A percentile compares a stretch with the other conserved stretches of the same genome.
These are phyloP conservation scores for Marvania coccoides DNA, from an alignment of 139 green algal genomes.

Conservation along the genomic window DNA sequence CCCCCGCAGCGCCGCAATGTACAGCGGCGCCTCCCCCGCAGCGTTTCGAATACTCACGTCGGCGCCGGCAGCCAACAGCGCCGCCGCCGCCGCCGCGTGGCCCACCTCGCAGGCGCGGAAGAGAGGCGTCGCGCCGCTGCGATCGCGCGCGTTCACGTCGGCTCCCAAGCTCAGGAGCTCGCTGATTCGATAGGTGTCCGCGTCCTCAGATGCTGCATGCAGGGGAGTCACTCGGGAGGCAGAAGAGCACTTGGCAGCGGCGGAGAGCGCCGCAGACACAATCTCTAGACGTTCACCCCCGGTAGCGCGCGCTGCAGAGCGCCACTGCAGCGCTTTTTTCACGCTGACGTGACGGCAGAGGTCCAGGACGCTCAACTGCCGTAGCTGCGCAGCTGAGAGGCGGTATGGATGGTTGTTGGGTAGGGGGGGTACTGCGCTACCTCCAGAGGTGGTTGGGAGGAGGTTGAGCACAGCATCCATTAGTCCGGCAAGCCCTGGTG, in stretches of 20 bases:
- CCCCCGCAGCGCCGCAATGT: slow-evolving; percentile 79
- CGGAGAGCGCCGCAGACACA: slow-evolving; percentile 27
- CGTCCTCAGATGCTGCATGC: slow-evolving; percentile 53
- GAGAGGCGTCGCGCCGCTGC: slow-evolving; percentile 52
- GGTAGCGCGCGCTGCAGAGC: too few species aligned
- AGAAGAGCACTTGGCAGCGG: slow-evolving; percentile 61
- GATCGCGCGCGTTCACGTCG: slow-evolving; percentile 39
- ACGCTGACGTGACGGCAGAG: slow-evolving; percentile 4
- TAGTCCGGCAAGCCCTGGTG: slow-evolving; percentile 15
- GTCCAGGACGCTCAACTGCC: slow-evolving; percentile 31
- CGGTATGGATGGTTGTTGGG: too few species aligned
- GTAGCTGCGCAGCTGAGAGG: too few species aligned
- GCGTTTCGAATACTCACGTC: slow-evolving; percentile 36
- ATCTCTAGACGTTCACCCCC: too few species aligned
- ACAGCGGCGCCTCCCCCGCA: slow-evolving; percentile 69
- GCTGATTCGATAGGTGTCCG: slow-evolving; percentile 1
- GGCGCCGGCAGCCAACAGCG: slow-evolving; percentile 52
- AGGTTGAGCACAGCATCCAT: neutral
- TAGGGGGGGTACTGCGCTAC: too few species aligned
- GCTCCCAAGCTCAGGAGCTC: slow-evolving; percentile 55
- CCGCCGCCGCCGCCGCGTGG: slow-evolving; percentile 10
- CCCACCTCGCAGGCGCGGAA: slow-evolving; percentile 60
- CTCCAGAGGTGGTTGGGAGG: neutral
- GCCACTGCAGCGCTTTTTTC: neutral
- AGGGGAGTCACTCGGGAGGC: slow-evolving; percentile 49